phyloP scores from a whole-genome alignment of 2,329 filamentous ascomycete species.

The Grosmannia clavigera region DNA sequence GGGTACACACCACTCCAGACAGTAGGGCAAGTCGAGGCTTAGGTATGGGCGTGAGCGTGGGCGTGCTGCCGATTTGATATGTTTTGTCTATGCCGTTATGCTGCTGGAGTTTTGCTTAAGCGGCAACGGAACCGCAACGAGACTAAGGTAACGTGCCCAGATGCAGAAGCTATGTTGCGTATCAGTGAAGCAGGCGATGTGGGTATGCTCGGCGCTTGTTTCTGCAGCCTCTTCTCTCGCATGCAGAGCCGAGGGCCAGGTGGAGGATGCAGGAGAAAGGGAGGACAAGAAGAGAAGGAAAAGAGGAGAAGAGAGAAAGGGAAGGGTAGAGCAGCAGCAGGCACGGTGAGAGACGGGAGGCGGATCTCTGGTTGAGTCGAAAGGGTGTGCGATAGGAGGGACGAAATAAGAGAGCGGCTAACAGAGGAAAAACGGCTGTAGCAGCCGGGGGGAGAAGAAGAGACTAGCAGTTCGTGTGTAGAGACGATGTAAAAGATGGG shows the following conservation, averaged over 20 bases:
- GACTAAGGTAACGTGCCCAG: not conserved
- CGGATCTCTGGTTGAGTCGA: not conserved
- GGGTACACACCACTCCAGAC: not conserved
- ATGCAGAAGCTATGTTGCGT: not conserved
- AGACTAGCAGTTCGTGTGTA: not conserved
- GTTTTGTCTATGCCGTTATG: not conserved
- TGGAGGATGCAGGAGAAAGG: not conserved
- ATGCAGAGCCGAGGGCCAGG: not conserved
- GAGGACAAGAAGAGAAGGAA: not conserved
- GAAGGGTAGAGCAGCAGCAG: not conserved
- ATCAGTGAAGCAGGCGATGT: too few relatives aligned
- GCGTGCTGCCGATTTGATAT: not conserved
- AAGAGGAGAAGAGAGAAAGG: not conserved
- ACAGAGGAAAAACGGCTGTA: slow-evolving; percentile 6
- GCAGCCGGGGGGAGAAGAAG: slow-evolving; percentile 5
- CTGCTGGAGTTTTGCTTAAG: not conserved
- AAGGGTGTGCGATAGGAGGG: not conserved
- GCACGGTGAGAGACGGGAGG: not conserved
- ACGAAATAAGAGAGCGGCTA: slow-evolving; percentile 2
- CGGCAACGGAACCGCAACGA: not conserved
- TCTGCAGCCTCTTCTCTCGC: not conserved
- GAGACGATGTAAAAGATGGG: not conserved
- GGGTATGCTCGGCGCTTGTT: slow-evolving; percentile 1
- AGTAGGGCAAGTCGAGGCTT: not conserved
- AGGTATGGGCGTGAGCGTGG: too few relatives aligned